phyloP scores from a whole-genome alignment of 805 yeast species.

The Wickerhamomyces rabaulensis region DNA sequence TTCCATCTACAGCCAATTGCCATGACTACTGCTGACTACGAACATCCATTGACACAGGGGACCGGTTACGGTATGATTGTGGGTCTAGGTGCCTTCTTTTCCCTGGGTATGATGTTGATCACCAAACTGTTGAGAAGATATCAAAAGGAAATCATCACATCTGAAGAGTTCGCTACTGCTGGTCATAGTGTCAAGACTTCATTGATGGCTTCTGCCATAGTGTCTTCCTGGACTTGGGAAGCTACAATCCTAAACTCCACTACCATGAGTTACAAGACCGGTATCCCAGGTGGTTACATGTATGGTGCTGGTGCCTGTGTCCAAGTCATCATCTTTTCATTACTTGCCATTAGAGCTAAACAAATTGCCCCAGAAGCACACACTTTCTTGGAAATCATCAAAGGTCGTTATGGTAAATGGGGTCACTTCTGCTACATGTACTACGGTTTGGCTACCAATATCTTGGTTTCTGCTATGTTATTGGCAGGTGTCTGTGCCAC shows the following conservation, averaged over 20 bases:
- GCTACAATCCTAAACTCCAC: conserved; percentile 72
- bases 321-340: conserved; percentile 81
- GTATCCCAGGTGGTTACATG: conserved; percentile 61
- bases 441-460: conserved; percentile 83
- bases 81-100: conserved; percentile 80
- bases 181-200: conserved; percentile 86
- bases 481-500: conserved; percentile 89
- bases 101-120: conserved; percentile 71
- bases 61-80: conserved; percentile 86
- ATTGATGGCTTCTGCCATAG: conserved; percentile 84
- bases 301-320: conserved; percentile 92
- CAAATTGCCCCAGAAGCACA: conserved; percentile 89
- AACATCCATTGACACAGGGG: conserved; percentile 47
- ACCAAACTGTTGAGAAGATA: conserved; percentile 70
- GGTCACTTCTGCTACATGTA: conserved; percentile 69
- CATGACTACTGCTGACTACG: not conserved
- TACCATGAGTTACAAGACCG: conserved; percentile 72
- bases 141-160: conserved; percentile 80
- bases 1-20: not conserved
- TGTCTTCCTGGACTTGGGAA: conserved; percentile 94
- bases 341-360: conserved; percentile 83
- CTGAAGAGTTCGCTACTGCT: conserved; percentile 92
- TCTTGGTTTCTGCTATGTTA: conserved; percentile 88
- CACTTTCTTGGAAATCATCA: conserved; percentile 82
- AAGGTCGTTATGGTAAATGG: conserved; percentile 70